These are phyloP conservation scores for Cenchrus purpureus DNA, from an alignment of 176 grass and related monocot genomes.

Conservation along the genomic window DNA sequence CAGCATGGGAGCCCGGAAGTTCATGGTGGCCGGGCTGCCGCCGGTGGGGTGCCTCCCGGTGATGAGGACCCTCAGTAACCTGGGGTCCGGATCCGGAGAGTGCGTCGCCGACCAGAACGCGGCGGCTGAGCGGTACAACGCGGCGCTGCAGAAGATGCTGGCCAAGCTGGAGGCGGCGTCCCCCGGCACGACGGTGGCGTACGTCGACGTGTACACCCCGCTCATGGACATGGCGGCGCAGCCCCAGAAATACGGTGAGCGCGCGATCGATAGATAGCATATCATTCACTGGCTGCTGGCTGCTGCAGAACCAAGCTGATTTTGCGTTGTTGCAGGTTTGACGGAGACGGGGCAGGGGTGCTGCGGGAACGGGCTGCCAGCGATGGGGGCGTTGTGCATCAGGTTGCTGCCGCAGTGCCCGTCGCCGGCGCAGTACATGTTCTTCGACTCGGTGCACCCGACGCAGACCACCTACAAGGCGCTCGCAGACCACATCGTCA, in stretches of 20 bases:
- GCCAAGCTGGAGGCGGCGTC: conserved; percentile 18
- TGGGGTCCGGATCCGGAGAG: not conserved
- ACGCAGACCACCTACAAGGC: conserved; percentile 59
- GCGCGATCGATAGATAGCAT: not conserved
- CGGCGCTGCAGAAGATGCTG: conserved; percentile 40
- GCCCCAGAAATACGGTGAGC: conserved; percentile 56
- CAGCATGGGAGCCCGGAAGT: conserved; percentile 41
- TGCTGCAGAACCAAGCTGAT: not conserved
- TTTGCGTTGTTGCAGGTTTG: conserved; percentile 41
- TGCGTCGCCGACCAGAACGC: conserved; percentile 44
- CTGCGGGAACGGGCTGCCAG: conserved; percentile 45
- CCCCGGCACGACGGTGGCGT: conserved; percentile 29
- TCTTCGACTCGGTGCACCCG: conserved; percentile 74
- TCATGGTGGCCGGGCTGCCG: conserved; percentile 56
- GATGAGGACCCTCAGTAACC: conserved; percentile 18
- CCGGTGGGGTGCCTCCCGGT: conserved; percentile 69
- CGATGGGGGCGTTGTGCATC: conserved; percentile 59
- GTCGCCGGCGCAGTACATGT: conserved; percentile 52
- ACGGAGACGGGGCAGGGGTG: conserved; percentile 39
- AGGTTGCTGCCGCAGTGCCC: conserved; percentile 28
- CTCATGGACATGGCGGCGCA: conserved; percentile 52
- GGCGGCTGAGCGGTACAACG: conserved; percentile 45
- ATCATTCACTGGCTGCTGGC: not conserved
- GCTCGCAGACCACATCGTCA: conserved; percentile 49
- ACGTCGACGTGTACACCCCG: conserved; percentile 53